Evolutionary conservation across 257 asterid species (phyloP), one percentile per base, ranked within the genome.

Genomic region (Jacaranda mimosifolia): DNA sequence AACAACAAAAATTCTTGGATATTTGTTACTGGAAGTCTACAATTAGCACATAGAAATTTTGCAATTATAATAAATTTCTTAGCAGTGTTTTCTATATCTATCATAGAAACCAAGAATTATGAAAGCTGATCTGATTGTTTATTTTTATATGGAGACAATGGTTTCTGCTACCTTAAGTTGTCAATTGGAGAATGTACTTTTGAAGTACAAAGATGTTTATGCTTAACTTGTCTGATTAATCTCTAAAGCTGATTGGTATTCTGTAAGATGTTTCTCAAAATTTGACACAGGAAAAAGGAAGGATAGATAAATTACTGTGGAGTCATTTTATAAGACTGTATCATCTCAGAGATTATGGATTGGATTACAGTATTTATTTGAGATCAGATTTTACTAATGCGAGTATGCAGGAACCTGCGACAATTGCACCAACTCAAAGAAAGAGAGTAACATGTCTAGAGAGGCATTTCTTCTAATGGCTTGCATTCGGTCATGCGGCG

Each of bases 381-480:
- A 60, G 62, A 72, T 52, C 63, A 40, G 68, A 46, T 55, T 64
- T 43, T 68, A 56, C 74, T 40, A 15, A 59, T 79, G 59, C 68
- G 73, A 63, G 63, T 39, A 10, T 87, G 88, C 87, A 94, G 98
- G 97, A 68, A 87, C 89, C 69, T 94, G 98, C 64, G 99, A 94
- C 85, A 94, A 91, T 86, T 94, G 99, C 88, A 92, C 97, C 38
- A 86, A 72, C 87, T 76, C 92, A 73, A 88, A 70, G 83, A 82
- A 87, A 81, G 91, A 92, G 86, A 84, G 76, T 71, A 95, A 94
- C 75, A 70, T 92, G 91, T 90, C 99, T 35, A 87, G 94, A 81
- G 99, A 94, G 83, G 96, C 98, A 77, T 94, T 88, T 91, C 98
- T 94, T 87, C 86, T 94, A 63, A 79, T 94, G 86, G 96, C 89